Percentiles rank a stretch among this genome's conserved stretches.
Conservation (phyloP, 768 basidiomycete species). For the Sporobolomyces pararoseus region DNA sequence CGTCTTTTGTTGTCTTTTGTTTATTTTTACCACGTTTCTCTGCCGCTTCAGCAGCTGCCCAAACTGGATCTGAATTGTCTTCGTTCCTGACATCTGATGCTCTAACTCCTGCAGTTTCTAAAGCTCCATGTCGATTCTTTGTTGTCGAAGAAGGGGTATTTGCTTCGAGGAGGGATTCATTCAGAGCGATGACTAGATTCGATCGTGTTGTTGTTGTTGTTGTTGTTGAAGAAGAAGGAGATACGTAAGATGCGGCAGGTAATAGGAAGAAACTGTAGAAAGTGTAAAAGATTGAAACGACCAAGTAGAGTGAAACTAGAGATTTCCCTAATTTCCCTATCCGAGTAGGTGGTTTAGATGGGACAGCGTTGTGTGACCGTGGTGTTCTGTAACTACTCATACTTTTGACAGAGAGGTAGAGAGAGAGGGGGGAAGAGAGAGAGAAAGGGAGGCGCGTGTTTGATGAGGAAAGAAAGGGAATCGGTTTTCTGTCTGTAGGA, state of each 20-base stretch:
- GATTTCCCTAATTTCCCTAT: conserved; percentile 28
- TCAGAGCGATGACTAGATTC: background rate
- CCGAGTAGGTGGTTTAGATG: background rate
- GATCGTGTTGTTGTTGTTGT: background rate
- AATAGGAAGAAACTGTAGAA: conserved; percentile 35
- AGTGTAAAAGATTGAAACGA: conserved; percentile 42
- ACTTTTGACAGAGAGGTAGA: background rate
- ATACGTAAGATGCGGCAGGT: conserved; percentile 26
- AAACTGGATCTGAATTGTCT: conserved; percentile 36
- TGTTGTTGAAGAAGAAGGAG: background rate
- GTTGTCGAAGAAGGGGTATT: background rate
- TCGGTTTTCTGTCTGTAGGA: background rate
- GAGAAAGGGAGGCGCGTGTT: background rate
- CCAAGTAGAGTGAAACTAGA: conserved; percentile 36
- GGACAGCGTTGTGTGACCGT: background rate
- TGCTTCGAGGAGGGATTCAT: background rate
- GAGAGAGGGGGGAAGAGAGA: background rate
- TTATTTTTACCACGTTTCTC: conserved; percentile 35
- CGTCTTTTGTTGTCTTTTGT: no score
- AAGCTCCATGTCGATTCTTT: conserved; percentile 34
- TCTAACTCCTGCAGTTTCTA: conserved; percentile 40
- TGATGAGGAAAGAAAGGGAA: background rate
- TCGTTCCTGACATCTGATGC: conserved; percentile 38
- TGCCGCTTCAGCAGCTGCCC: conserved; percentile 36
- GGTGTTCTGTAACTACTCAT: background rate